Conservation (phyloP, 495 filamentous ascomycete species). For the Penicillium daleae region DNA sequence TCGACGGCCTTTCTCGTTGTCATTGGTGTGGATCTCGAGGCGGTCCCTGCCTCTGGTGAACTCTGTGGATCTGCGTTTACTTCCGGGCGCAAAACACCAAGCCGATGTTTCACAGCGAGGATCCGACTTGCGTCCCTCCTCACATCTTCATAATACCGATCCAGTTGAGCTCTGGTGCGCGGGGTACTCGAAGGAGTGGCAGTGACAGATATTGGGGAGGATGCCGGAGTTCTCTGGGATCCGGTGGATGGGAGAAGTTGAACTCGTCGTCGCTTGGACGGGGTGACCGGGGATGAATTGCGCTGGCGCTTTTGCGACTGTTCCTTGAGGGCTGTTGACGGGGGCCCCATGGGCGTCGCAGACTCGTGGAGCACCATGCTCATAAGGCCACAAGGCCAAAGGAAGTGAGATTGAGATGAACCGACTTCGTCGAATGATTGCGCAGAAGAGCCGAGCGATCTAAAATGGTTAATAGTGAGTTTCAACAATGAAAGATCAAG, state of each 20-base stretch:
- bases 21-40: background rate
- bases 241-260: background rate
- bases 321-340: background rate
- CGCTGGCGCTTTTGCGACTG: constrained; percentile 1
- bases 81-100: background rate
- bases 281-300: background rate
- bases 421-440: background rate
- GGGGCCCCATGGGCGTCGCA: background rate
- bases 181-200: background rate
- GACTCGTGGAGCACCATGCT: background rate
- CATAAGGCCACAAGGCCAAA: background rate
- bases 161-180: background rate
- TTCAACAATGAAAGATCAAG: background rate
- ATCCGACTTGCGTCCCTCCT: background rate
- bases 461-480: background rate
- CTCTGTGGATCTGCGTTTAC: background rate
- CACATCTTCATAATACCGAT: constrained; percentile 2
- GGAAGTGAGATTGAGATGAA: background rate
- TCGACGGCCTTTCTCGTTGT: background rate
- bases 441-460: background rate
- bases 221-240: background rate
- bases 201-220: background rate
- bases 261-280: background rate
- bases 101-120: background rate
- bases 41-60: background rate